Evolutionary conservation across 2,329 filamentous ascomycete species (phyloP), one percentile per base, ranked within the genome.

Genomic region (Acrodontium crateriforme): DNA sequence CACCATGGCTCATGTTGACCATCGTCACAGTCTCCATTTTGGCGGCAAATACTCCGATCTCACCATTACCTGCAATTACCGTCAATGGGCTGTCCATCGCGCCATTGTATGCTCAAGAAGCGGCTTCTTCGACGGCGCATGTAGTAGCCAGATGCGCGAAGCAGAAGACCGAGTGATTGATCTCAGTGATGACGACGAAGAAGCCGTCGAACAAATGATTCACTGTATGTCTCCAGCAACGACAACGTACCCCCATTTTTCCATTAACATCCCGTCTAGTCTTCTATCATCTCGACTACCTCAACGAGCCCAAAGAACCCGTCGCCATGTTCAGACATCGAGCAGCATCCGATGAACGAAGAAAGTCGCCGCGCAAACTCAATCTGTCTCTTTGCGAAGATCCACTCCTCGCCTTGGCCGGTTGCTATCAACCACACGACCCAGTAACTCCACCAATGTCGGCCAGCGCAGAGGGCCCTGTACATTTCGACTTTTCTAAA

Each of bases 21-120:
- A 24, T 23, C 19, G 19, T 25, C 26, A 28, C 34, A 54, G 51
- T 17, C 44, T 54, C 19, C 45, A 52, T 32, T 32, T 53, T 23
- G 46, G 43, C 23, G 51, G 52, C 16, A 53, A 52, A 39, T 65
- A 62, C 43, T 61, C 59, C 31, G 62, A 65, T 45, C 51, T 65
- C 37, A 63, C 57, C 26, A 54, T 65, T 42, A 49, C 49, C 27
- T 63, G 56, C 50, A 57, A 59, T 32, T 43, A 45, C 33, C 54
- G 53, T 47, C 55, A 53, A 52, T 65, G 60, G 49, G 47, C 46
- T 16, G 60, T 63, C 8, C 62, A 65, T 41, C 54, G 56, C 37
- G 59, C 58, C 5, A 56, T 65, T 23, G 44, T 65, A 25, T 63
- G 61, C 45, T 61, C 60, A 19, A 49, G 62, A 25, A 62, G 58